A percentile compares a stretch with the other conserved stretches of the same genome.
phyloP scores from a whole-genome alignment of 495 filamentous ascomycete genomes.

The Penicillium psychrofluorescens region DNA sequence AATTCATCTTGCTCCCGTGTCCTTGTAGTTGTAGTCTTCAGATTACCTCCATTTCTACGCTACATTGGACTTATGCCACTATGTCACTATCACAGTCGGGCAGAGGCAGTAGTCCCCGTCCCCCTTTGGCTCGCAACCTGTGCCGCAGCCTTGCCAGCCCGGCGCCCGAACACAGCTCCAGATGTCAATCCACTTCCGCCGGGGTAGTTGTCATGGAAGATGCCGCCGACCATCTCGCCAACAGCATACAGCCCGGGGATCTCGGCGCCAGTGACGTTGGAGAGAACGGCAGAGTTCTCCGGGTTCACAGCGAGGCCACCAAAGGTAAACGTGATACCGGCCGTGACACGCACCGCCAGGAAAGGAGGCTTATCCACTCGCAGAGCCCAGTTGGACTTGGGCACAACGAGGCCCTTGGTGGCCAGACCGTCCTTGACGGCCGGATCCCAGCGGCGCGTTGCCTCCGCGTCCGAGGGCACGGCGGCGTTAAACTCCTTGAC shows the following conservation, averaged over 20 bases:
- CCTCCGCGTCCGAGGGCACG: conserved; percentile 13
- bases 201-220: conserved; percentile 59
- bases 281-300: conserved; percentile 39
- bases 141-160: conserved; percentile 39
- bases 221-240: conserved; percentile 56
- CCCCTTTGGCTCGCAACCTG: not conserved
- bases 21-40: not conserved
- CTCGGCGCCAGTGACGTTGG: conserved; percentile 24
- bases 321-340: conserved; percentile 61
- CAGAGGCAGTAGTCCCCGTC: not conserved
- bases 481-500: conserved; percentile 48
- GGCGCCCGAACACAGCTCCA: conserved; percentile 49
- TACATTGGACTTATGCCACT: not conserved
- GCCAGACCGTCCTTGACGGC: conserved; percentile 48
- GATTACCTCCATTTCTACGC: not conserved
- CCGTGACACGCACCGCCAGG: conserved; percentile 50
- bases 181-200: conserved; percentile 56
- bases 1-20: not conserved
- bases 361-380: conserved; percentile 49
- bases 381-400: conserved; percentile 60
- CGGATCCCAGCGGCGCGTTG: conserved; percentile 39
- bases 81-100: not conserved
- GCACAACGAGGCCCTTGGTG: conserved; percentile 33
- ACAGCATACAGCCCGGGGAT: conserved; percentile 48
- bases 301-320: conserved; percentile 49